Base-by-base conservation (phyloP, 2,329 filamentous ascomycete genomes). In the Colletotrichum magnum region DNA sequence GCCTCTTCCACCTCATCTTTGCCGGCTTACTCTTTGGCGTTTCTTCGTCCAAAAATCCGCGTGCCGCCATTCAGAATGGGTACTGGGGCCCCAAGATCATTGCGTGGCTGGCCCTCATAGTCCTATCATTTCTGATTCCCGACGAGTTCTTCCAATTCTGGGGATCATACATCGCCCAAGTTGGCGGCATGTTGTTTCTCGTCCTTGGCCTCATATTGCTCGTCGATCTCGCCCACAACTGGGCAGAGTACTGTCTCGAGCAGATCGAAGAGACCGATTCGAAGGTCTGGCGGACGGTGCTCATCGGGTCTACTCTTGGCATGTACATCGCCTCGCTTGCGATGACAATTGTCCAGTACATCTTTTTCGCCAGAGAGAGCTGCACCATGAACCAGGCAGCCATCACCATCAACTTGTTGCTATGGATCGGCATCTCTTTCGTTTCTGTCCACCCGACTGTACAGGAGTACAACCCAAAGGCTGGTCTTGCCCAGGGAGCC, bases 31-130 rank as follows among this genome's bases (percentile, higher is more conserved):
- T 99, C 52, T 86, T 98, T 64, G 96, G 96, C 59, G 94, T 99
- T 59, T 90, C 89, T 61, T 94, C 91, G 56, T 96, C 95, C 26
- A 96, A 93, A 80, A 93, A 97, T 79, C 92, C 93, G 52, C 92
- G 96, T 72, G 95, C 96, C 2, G 88, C 90, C 18, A 88, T 99
- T 62, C 96, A 99, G 79, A 99, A 99, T 82, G 96, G 95, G n/a
- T 99, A 94, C 82, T 99, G 96, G 96, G 96, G 95, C 2, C 96
- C 96, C 53, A 99, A 99, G 84, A 88, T 99, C 68, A 89, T 98
- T 69, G 89, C 91, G 60, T 99, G 96, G 96, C 78, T 98, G 58
- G 90, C 87, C 15, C 89, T 98, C 73, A 90, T 98, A 69, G 93
- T 98, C 68, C 79, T 97, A 68, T 97, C 95, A 28, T 99, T 98